phyloP scores from a whole-genome alignment of 441 rosid species.

The Erodium texanum region DNA sequence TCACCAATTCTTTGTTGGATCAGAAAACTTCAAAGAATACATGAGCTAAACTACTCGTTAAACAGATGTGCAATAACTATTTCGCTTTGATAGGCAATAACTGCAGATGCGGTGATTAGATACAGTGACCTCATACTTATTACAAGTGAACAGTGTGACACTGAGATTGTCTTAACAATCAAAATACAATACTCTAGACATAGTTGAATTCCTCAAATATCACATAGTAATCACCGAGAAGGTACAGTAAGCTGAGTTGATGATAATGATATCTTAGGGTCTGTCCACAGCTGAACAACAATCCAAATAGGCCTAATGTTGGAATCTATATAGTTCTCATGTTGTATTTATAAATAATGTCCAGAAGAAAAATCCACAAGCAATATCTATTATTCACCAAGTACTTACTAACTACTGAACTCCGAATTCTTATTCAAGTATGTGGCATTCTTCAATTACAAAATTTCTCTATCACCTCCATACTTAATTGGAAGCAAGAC shows the following conservation, averaged over 20 bases:
- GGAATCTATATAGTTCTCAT: not conserved
- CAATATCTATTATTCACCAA: no score
- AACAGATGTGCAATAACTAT: not conserved
- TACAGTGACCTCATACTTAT: no score
- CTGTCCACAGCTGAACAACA: not conserved
- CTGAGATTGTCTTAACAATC: no score
- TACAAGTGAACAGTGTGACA: not conserved
- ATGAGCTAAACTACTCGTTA: not conserved
- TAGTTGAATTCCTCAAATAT: no score
- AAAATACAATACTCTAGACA: no score
- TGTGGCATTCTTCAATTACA: conserved; percentile 2
- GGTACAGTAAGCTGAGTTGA: not conserved
- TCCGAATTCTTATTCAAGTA: not conserved
- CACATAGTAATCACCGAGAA: not conserved
- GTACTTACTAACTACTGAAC: no score
- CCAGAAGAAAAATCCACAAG: no score
- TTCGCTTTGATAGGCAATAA: no score
- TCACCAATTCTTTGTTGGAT: not conserved
- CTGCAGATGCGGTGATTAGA: no score
- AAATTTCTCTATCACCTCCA: not conserved
- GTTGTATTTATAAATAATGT: no score
- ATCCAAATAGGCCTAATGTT: no score
- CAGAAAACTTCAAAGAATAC: not conserved
- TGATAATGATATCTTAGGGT: not conserved
- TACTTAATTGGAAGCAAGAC: not conserved